A percentile compares a stretch with the other conserved stretches of the same genome.
phyloP scores from a whole-genome alignment of 306 rosid species.

The Nissolia schottii region DNA sequence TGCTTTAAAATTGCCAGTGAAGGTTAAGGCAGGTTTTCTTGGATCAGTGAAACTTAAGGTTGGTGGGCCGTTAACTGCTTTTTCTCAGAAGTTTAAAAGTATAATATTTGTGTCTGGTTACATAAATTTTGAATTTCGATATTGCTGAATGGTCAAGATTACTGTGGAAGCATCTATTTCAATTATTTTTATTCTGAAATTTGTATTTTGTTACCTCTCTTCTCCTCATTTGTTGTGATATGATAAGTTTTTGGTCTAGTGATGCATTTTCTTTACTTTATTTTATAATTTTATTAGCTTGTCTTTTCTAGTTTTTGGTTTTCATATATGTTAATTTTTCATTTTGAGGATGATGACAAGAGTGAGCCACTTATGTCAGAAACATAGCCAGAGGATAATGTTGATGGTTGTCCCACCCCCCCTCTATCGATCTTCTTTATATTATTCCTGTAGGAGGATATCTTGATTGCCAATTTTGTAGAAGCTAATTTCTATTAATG shows the following conservation, averaged over 20 bases:
- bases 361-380: background rate
- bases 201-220: background rate
- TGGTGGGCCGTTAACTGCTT: constrained; percentile 19
- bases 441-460: background rate
- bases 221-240: constrained; percentile 10
- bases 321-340: background rate
- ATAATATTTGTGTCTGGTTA: constrained; percentile 11
- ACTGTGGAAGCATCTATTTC: constrained; percentile 6
- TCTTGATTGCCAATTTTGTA: background rate
- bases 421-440: background rate
- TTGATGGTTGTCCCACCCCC: too few relatives aligned
- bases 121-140: background rate
- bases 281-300: constrained; percentile 1
- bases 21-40: constrained; percentile 98
- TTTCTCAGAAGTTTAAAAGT: constrained; percentile 5
- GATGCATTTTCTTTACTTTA: background rate
- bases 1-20: constrained; percentile 92
- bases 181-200: background rate
- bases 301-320: background rate
- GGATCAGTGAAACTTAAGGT: constrained; percentile 99
- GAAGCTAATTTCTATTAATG: constrained; percentile 13
- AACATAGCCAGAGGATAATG: background rate
- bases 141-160: constrained; percentile 2
- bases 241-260: background rate
- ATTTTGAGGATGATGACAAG: constrained; percentile 13